A percentile compares a stretch with the other conserved stretches of the same genome.
These are phyloP conservation scores for Boletus rubropictus DNA, from an alignment of 768 basidiomycete species.

Conservation along the genomic window DNA sequence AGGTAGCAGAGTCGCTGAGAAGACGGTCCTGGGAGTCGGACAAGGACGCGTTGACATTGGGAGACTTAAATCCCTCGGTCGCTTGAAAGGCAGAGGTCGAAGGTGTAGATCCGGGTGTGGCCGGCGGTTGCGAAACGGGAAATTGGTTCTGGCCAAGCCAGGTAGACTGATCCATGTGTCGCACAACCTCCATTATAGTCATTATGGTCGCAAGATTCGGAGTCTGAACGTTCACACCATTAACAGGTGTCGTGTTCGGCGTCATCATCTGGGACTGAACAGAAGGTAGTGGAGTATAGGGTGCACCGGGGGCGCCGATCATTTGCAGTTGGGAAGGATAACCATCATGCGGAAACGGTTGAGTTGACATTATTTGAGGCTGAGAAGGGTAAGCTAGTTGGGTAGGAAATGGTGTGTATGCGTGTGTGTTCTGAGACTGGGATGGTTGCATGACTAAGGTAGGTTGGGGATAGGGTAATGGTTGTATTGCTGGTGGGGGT, in stretches of 20 bases:
- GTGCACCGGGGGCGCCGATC: conserved; percentile 1
- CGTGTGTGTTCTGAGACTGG: conserved; percentile 17
- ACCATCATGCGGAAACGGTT: conserved; percentile 11
- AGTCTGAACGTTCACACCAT: conserved; percentile 12
- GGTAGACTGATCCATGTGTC: conserved; percentile 24
- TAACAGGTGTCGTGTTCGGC: conserved; percentile 5
- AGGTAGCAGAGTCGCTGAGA: neutral
- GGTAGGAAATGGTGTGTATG: conserved; percentile 9
- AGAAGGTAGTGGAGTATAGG: conserved; percentile 12
- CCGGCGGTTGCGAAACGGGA: conserved; percentile 13
- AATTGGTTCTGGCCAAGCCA: conserved; percentile 17
- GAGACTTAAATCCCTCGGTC: neutral
- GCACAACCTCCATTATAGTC: conserved; percentile 30
- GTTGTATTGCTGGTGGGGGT: conserved; percentile 5
- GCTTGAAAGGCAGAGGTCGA: conserved; percentile 3
- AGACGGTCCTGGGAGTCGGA: conserved; percentile 2
- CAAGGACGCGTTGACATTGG: neutral
- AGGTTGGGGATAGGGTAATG: conserved; percentile 9
- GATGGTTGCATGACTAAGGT: conserved; percentile 11
- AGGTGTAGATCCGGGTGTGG: neutral
- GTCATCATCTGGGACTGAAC: conserved; percentile 12
- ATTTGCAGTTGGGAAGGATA: conserved; percentile 17
- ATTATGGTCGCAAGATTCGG: conserved; percentile 23
- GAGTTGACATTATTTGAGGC: conserved; percentile 13
- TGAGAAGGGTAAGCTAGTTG: conserved; percentile 21